These are phyloP conservation scores for Candida labiduridarum DNA, from an alignment of 1,139 yeast genomes.

Conservation along the genomic window DNA sequence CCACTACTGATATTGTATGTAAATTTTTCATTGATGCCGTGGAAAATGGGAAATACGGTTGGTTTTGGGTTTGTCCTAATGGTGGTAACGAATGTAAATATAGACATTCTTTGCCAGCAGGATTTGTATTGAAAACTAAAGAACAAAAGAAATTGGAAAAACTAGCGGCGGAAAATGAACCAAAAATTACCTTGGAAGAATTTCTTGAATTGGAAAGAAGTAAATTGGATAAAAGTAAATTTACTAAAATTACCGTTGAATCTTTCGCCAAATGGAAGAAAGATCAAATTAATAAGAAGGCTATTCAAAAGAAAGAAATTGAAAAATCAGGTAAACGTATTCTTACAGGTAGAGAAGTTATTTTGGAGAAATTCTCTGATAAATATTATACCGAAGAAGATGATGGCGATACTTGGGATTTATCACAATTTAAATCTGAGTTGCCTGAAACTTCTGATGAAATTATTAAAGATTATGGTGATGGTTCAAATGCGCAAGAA, in stretches of 20 bases:
- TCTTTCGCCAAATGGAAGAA: constrained; percentile 86
- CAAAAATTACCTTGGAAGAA: constrained; percentile 92
- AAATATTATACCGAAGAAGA: constrained; percentile 55
- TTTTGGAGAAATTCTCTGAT: constrained; percentile 74
- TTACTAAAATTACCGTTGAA: constrained; percentile 87
- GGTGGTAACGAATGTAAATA: constrained; percentile 94
- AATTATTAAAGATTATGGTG: constrained; percentile 61
- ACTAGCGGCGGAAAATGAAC: constrained; percentile 81
- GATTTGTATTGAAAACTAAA: constrained; percentile 93
- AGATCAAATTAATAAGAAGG: constrained; percentile 63
- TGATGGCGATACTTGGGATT: constrained; percentile 66
- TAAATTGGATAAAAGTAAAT: constrained; percentile 70
- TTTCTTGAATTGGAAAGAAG: constrained; percentile 93
- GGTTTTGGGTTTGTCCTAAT: constrained; percentile 99
- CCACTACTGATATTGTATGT: constrained; percentile 95
- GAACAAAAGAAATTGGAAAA: constrained; percentile 92
- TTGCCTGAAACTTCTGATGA: constrained; percentile 45
- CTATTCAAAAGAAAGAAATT: constrained; percentile 57
- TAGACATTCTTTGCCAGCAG: constrained; percentile 95
- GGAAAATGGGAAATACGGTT: constrained; percentile 95
- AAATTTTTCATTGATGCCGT: constrained; percentile 95
- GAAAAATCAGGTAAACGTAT: constrained; percentile 52
- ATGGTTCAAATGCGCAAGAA: constrained; percentile 27
- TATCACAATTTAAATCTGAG: constrained; percentile 59
- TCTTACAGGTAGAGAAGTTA: constrained; percentile 80